phyloP scores from a whole-genome alignment of 2,329 filamentous ascomycete genomes.

The Daldinia eschscholtzii region DNA sequence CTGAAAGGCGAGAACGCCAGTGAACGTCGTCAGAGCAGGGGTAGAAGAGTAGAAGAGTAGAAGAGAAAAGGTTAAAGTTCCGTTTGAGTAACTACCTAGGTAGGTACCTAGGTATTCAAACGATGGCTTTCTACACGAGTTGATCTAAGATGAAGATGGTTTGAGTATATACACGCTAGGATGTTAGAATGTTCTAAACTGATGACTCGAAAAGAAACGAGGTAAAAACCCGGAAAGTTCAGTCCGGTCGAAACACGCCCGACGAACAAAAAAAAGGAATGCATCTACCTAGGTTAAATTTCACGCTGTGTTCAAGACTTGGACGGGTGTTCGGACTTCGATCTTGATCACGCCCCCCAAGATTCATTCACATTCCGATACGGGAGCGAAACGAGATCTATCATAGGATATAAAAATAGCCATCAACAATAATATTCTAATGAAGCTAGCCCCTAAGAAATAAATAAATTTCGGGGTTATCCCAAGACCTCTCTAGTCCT shows the following conservation, averaged over 20 bases:
- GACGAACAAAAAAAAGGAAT: not conserved
- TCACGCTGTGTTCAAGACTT: not conserved
- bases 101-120: too few relatives aligned
- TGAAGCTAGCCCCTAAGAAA: not conserved
- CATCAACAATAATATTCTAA: not conserved
- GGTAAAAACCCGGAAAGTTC: not conserved
- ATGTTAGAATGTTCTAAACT: not conserved
- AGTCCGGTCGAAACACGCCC: not conserved
- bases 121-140: not conserved
- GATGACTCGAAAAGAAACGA: not conserved
- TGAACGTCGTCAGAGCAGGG: conserved; percentile 7
- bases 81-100: not conserved
- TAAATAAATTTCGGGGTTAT: too few relatives aligned
- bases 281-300: too few relatives aligned
- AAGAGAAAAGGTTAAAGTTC: not conserved
- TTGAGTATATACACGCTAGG: not conserved
- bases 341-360: not conserved
- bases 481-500: too few relatives aligned
- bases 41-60: too few relatives aligned
- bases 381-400: not conserved
- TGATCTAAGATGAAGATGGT: not conserved
- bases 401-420: not conserved
- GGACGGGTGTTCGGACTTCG: not conserved
- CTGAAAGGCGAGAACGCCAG: conserved; percentile 13
- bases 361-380: not conserved